A percentile compares a stretch with the other conserved stretches of the same genome.
Evolutionary conservation across 495 filamentous ascomycete genomes (phyloP).

Genomic region (Bryoglossum gracile): DNA sequence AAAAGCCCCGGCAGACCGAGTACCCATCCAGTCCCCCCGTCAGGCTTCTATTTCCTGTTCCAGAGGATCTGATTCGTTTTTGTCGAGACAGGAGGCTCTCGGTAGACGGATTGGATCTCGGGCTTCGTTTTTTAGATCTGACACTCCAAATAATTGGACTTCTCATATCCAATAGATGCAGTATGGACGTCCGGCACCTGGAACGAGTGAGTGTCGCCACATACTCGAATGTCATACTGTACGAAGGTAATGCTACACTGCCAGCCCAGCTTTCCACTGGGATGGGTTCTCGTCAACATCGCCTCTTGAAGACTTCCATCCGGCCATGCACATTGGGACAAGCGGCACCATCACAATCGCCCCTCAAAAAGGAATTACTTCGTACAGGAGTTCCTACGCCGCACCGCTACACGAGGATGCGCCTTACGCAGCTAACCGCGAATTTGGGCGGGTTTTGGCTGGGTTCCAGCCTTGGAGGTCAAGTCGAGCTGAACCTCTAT

Average conservation of each 20-base stretch:
- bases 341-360: neutral
- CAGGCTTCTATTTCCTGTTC: too few species aligned
- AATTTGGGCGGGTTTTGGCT: neutral
- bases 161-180: neutral
- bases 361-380: neutral
- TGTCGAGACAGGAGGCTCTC: too few species aligned
- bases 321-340: neutral
- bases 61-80: too few species aligned
- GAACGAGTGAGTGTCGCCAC: neutral
- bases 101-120: neutral
- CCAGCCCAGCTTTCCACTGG: neutral
- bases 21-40: too few species aligned
- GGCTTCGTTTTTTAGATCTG: neutral
- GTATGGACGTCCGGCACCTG: neutral
- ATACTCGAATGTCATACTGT: conserved; percentile 2
- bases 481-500: neutral
- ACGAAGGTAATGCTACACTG: too few species aligned
- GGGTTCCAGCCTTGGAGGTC: neutral
- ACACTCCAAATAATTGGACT: neutral
- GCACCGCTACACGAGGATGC: neutral
- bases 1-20: too few species aligned
- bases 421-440: conserved; percentile 10
- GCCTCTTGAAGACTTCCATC: neutral
- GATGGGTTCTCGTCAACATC: neutral
- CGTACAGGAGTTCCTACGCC: neutral